Base-by-base conservation (phyloP, 352 stramenopile species). In the Globisporangium middletonii region DNA sequence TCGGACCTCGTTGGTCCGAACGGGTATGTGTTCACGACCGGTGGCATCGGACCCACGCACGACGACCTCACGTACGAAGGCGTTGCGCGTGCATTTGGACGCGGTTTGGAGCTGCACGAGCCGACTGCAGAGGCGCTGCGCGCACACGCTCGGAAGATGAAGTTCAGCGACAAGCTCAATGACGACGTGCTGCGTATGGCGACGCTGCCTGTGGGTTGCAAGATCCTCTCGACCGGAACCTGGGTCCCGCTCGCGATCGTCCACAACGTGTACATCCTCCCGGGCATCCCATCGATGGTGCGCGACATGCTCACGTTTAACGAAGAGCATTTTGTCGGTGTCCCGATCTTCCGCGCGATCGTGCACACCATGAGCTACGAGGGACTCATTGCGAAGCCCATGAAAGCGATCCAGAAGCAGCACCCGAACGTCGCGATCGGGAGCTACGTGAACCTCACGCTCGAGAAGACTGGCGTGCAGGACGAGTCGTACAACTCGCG, bases 61-160 rank as follows among this genome's bases (percentile, higher is more conserved):
- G 85, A 94, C 64, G 85, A 94, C 60, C 90, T 94, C 68, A 94
- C 85, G 12, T 95, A 95, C 62, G 78, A 92, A 59, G 83, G 78
- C 60, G 78, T 92, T 59, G 82, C 88, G 57, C 47, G 64, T 62
- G 84, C 84, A 13, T 94, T 94, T 66, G 73, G 79, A 28, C 73
- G 64, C 28, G 74, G 75, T 12, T 63, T 94, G 13, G 76, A 87
- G 59, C 58, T 89, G 2, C 82, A 94, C 51, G 62, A 89, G 62
- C 65, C 73, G 12, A 94, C 82, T 4, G 50, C 85, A 11, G 71
- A 85, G 45, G 75, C 65, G 15, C 68, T 94, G 13, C 67, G 55
- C 13, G 74, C 79, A 53, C 59, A 68, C 48, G 67, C 77, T 26
- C 63, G 71, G 55, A 65, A 62, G 19, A 67, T 75, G 16, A 61